phyloP scores from a whole-genome alignment of 2,329 filamentous ascomycete genomes.

The Elsinoe fawcettii region DNA sequence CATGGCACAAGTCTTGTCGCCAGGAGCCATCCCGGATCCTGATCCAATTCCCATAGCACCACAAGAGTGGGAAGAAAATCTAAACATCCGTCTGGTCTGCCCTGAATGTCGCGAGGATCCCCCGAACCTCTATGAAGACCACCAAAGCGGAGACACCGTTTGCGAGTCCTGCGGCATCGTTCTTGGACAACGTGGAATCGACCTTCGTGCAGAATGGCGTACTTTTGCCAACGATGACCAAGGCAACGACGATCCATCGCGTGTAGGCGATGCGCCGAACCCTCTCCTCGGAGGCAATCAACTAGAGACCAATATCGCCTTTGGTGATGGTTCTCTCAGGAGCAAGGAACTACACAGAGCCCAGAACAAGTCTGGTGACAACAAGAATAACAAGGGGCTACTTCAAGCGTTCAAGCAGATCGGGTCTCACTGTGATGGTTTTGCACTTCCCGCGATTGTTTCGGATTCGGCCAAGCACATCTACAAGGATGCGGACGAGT shows the following conservation, averaged over 20 bases:
- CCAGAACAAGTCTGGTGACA: constrained; percentile 71
- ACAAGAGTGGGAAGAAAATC: constrained; percentile 65
- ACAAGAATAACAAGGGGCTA: constrained; percentile 76
- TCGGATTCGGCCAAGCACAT: constrained; percentile 89
- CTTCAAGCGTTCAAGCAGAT: constrained; percentile 84
- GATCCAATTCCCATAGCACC: constrained; percentile 30
- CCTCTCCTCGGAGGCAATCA: constrained; percentile 84
- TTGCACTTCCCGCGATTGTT: constrained; percentile 71
- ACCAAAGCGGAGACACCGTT: constrained; percentile 84
- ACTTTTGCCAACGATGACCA: constrained; percentile 98
- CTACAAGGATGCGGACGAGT: constrained; percentile 90
- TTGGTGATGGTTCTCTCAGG: constrained; percentile 63
- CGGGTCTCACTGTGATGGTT: constrained; percentile 74
- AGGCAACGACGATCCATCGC: constrained; percentile 90
- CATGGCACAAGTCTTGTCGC: constrained; percentile 35
- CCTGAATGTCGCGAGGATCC: constrained; percentile 85
- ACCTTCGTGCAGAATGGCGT: constrained; percentile 95
- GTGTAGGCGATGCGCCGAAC: constrained; percentile 92
- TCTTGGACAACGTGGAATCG: constrained; percentile 82
- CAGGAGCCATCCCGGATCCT: constrained; percentile 37
- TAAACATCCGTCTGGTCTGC: constrained; percentile 79
- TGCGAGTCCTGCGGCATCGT: constrained; percentile 89
- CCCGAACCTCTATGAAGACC: constrained; percentile 90
- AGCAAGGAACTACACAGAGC: constrained; percentile 71
- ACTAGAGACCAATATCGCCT: constrained; percentile 80